These are phyloP conservation scores for Pseudogymnoascus sp. DNA, from an alignment of 2,329 filamentous ascomycete species.

Conservation along the genomic window DNA sequence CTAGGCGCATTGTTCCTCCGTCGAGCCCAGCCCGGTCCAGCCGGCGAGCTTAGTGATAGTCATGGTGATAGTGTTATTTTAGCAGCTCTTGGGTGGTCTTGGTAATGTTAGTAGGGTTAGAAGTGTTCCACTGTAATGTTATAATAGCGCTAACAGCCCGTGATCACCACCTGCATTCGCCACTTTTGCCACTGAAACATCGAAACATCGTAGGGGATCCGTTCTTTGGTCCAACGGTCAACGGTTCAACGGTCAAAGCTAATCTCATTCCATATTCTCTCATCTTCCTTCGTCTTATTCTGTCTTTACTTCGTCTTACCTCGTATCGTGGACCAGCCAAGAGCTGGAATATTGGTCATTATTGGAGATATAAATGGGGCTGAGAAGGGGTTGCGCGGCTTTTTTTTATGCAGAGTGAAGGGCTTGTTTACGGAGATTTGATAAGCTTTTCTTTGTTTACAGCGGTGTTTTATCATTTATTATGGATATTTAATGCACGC, in stretches of 20 bases:
- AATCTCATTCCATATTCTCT: background rate
- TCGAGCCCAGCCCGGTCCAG: background rate
- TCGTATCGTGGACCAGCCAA: background rate
- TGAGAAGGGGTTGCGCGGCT: background rate
- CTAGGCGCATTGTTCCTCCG: slow-evolving; percentile 6
- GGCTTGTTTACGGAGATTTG: background rate
- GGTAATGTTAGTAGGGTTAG: background rate
- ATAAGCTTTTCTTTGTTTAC: background rate
- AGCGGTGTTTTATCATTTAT: background rate
- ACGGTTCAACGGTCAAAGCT: background rate
- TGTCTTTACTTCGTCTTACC: background rate
- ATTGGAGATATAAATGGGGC: background rate
- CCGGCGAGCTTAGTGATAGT: background rate
- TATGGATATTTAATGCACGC: background rate
- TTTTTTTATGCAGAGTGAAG: background rate
- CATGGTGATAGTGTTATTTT: background rate
- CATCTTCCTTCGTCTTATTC: background rate
- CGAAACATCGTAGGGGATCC: background rate
- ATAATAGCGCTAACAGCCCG: background rate
- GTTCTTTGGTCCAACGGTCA: background rate
- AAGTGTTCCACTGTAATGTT: slow-evolving; percentile 6
- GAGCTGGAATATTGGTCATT: background rate
- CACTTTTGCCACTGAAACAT: background rate
- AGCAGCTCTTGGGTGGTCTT: background rate
- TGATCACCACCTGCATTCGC: background rate